Evolutionary conservation across 2,329 filamentous ascomycete genomes (phyloP).

Genomic region (Penicillium sp.): DNA sequence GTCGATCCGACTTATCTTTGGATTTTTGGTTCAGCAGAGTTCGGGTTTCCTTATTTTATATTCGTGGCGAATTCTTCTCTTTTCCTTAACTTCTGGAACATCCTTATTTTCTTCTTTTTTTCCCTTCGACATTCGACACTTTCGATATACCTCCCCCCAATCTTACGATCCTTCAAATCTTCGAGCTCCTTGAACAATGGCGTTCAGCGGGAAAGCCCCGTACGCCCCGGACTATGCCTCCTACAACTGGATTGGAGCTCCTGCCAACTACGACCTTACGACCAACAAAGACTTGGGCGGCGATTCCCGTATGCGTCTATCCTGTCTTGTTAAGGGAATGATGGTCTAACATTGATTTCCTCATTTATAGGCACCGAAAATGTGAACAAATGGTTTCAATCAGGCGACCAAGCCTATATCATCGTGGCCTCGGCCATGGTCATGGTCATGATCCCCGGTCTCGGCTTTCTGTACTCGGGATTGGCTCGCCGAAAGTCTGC

Average conservation of each 20-base stretch:
- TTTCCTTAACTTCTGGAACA: background rate
- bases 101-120: slow-evolving; percentile 7
- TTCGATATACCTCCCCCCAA: background rate
- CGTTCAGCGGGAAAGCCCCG: slow-evolving; percentile 30
- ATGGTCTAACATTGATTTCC: slow-evolving; percentile 9
- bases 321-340: background rate
- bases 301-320: slow-evolving; percentile 67
- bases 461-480: slow-evolving; percentile 96
- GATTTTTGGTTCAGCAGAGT: slow-evolving; percentile 6
- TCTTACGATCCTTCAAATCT: background rate
- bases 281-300: slow-evolving; percentile 66
- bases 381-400: slow-evolving; percentile 91
- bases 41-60: slow-evolving; percentile 26
- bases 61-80: slow-evolving; percentile 25
- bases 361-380: slow-evolving; percentile 72
- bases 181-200: slow-evolving; percentile 24
- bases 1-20: slow-evolving; percentile 25
- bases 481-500: slow-evolving; percentile 97
- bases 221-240: slow-evolving; percentile 48
- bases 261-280: slow-evolving; percentile 42
- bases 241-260: slow-evolving; percentile 51
- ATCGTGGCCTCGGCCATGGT: slow-evolving; percentile 89
- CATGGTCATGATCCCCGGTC: slow-evolving; percentile 92
- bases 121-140: background rate
- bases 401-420: slow-evolving; percentile 93